These are phyloP conservation scores for Rosa chinensis DNA, from an alignment of 306 rosid species.

Conservation along the genomic window DNA sequence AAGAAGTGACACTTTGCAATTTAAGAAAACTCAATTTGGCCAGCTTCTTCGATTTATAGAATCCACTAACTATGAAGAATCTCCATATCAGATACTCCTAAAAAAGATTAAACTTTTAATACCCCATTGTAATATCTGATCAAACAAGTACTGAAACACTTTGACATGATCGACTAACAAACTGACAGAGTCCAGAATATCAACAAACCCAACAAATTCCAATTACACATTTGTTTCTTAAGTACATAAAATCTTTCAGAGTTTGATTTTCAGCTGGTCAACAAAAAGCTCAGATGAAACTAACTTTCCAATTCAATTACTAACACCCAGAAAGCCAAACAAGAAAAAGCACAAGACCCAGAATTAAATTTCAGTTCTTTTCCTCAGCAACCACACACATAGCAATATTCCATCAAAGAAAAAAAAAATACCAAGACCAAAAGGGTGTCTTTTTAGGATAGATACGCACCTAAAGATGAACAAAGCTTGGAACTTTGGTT, in stretches of 20 bases:
- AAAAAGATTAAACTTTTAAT: neutral
- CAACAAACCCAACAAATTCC: constrained; percentile 11
- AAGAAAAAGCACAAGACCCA: constrained; percentile 3
- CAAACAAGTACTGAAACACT: constrained; percentile 4
- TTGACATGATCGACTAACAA: neutral
- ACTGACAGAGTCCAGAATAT: neutral
- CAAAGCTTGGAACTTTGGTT: neutral
- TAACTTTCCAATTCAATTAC: constrained; percentile 13
- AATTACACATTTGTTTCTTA: neutral
- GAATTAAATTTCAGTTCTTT: neutral
- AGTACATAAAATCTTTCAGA: constrained; percentile 1
- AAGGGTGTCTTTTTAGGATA: neutral
- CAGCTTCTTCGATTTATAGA: neutral
- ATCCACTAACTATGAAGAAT: neutral
- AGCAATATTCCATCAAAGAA: neutral
- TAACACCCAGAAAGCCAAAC: constrained; percentile 14
- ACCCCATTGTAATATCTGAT: neutral
- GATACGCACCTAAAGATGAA: constrained; percentile 6
- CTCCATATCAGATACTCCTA: neutral
- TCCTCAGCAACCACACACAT: constrained; percentile 3
- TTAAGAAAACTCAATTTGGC: neutral
- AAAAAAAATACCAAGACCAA: constrained; percentile 1
- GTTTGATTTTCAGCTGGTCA: neutral
- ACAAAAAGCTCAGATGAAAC: neutral
- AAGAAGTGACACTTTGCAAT: neutral